A percentile compares a stretch with the other conserved stretches of the same genome.
These are phyloP conservation scores for Penicillium angulare DNA, from an alignment of 495 filamentous ascomycete genomes.

Conservation along the genomic window DNA sequence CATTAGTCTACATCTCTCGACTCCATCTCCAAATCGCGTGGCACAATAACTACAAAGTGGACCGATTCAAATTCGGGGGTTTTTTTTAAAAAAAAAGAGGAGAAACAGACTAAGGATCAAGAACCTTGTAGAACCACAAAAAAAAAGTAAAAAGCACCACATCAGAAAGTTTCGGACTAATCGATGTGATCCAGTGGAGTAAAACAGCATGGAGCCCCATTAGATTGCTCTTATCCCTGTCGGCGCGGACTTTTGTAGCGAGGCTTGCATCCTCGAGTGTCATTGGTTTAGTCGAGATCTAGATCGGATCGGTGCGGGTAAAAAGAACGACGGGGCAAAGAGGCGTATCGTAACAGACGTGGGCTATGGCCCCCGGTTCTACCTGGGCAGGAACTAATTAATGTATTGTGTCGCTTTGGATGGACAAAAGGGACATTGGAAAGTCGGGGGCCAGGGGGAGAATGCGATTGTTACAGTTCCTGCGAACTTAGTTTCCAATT, in stretches of 20 bases:
- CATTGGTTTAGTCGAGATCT: conserved; percentile 14
- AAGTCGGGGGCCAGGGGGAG: not conserved
- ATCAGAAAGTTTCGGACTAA: conserved; percentile 14
- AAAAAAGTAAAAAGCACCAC: too few relatives aligned
- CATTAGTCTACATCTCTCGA: not conserved
- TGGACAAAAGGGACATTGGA: not conserved
- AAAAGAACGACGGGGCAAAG: conserved; percentile 18
- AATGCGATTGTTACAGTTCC: conserved; percentile 1
- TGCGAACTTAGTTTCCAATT: not conserved
- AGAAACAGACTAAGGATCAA: not conserved
- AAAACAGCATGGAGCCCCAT: not conserved
- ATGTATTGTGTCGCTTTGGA: not conserved
- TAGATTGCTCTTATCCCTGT: not conserved
- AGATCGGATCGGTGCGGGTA: conserved; percentile 24
- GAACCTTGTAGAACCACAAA: not conserved
- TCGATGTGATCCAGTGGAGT: conserved; percentile 13
- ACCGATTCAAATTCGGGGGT: not conserved
- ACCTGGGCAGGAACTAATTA: not conserved
- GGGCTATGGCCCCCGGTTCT: not conserved
- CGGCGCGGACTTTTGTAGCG: conserved; percentile 11
- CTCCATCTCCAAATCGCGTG: conserved; percentile 11
- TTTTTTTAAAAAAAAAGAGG: not conserved
- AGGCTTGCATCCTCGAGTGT: not conserved
- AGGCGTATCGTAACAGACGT: not conserved
- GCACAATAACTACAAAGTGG: not conserved